Base-by-base conservation (phyloP, 129 eudicot species). In the Flaveria bidentis region DNA sequence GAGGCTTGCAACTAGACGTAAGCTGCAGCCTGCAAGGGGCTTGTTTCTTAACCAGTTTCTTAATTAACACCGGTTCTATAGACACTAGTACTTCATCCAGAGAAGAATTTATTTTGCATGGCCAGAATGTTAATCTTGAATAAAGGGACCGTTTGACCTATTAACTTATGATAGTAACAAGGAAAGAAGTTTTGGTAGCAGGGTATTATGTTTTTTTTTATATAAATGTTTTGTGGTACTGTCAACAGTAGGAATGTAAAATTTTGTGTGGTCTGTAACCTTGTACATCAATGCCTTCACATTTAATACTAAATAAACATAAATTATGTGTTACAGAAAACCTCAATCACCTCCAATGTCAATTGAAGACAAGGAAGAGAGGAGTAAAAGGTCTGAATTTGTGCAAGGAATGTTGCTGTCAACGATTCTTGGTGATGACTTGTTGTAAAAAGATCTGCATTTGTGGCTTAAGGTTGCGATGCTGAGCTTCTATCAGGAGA, bases 321-420 rank as follows among this genome's bases (percentile, higher is more conserved):
- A 13, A 42, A 23, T 22, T 58, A 25, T 57, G 36, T 73, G 63
- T 30, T 73, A 78, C 93, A 92, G 96, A 68, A 86, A 74, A n/a
- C 77, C 67, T 18, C 80, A 79, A 49, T 81, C 86, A 71, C 76
- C 91, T 50, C 96, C 93, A 16, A 70, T 92, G 80, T 92, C 97
- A 15, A 80, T 71, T 36, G 88, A 92, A 79, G 97, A 92, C 72
- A 82, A 87, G 65, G 89, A 92, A 76, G 97, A 92, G 90, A 92
- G 87, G 88, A 73, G 88, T 52, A 89, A 73, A 82, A 92, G 93
- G 67, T 85, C 90, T 5, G 87, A 84, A 52, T 87, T 92, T 67
- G 96, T 87, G 80, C 96, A 89, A 55, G 96, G 90, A 46, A 74
- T 92, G 84, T 70, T 92, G 66, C 49, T 89, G 80, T 92, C 96